Conservation (phyloP, 345 rosid genomes). For the Eucalyptus guilfoylei region DNA sequence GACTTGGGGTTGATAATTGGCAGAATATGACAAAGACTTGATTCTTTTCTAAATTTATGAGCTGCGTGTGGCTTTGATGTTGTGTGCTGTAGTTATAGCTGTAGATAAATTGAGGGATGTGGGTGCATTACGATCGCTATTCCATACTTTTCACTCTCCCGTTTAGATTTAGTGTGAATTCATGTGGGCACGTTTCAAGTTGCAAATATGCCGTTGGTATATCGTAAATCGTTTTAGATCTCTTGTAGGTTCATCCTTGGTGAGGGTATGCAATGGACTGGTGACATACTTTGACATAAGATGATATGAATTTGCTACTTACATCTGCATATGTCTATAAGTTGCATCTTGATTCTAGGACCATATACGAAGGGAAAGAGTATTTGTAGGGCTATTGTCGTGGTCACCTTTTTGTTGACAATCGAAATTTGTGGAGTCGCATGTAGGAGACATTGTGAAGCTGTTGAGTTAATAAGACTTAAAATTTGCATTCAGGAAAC, state of each 20-base stretch:
- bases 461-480: background rate
- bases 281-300: background rate
- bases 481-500: background rate
- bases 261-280: background rate
- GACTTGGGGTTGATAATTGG: background rate
- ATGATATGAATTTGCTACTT: background rate
- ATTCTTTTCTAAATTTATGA: background rate
- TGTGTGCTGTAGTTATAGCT: background rate
- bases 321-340: background rate
- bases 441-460: background rate
- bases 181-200: background rate
- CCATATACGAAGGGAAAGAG: background rate
- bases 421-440: background rate
- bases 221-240: background rate
- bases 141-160: background rate
- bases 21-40: background rate
- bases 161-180: background rate
- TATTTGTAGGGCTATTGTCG: background rate
- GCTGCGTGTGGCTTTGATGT: background rate
- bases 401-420: background rate
- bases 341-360: background rate
- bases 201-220: background rate
- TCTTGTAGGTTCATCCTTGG: background rate
- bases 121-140: background rate
- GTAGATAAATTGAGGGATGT: background rate